These are phyloP conservation scores for Chlorella sp. DNA, from an alignment of 139 green algal genomes.

Conservation along the genomic window DNA sequence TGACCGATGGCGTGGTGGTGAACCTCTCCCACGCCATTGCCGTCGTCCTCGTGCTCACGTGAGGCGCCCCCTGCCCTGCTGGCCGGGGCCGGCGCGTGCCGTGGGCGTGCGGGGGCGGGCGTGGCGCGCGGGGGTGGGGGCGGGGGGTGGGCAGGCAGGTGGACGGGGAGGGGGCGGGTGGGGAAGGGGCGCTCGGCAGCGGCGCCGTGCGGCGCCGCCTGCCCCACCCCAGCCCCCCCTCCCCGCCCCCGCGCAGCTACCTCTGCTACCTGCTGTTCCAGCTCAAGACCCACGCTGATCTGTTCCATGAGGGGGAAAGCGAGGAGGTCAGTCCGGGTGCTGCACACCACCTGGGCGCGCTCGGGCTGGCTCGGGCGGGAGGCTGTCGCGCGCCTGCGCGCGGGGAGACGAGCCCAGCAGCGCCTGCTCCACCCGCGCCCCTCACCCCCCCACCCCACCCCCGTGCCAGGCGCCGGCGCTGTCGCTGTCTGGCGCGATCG, in stretches of 20 bases:
- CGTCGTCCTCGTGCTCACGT: slow-evolving; percentile 60
- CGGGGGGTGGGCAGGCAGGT: neutral
- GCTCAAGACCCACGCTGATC: slow-evolving; percentile 74
- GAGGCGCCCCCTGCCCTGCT: no score
- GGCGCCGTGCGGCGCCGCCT: no score
- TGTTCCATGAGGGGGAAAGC: no score
- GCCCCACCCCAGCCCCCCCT: no score
- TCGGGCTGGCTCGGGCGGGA: no score
- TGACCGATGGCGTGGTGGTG: slow-evolving; percentile 36
- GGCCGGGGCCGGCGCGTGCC: neutral
- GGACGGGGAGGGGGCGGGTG: no score
- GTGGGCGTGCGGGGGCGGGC: neutral
- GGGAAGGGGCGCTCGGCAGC: no score
- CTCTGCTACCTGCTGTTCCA: slow-evolving; percentile 83
- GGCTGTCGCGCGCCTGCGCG: no score
- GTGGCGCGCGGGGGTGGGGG: neutral
- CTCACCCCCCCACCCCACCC: neutral
- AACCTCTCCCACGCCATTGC: slow-evolving; percentile 63
- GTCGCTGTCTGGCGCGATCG: slow-evolving; percentile 57
- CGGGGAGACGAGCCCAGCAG: no score
- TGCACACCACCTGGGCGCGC: no score
- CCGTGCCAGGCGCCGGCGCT: slow-evolving; percentile 69
- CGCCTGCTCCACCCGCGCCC: neutral
- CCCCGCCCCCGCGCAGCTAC: slow-evolving; percentile 56
- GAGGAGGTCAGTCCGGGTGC: no score